Base-by-base conservation (phyloP, 352 stramenopile species). In the Pythium periplocum region DNA sequence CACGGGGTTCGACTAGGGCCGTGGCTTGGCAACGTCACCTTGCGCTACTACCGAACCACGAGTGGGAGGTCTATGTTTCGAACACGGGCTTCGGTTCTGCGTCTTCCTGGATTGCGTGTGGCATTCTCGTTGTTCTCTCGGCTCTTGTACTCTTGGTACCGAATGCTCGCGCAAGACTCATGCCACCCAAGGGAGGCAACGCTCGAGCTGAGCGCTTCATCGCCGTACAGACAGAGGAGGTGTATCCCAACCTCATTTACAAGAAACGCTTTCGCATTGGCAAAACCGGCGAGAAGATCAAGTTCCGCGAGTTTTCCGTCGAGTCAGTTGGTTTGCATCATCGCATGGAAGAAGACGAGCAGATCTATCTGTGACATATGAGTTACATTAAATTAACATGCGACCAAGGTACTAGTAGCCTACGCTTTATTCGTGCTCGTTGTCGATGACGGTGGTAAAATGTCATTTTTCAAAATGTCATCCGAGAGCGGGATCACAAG, bases 201-300 rank as follows among this genome's bases (percentile, higher is more conserved):
- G 17, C 17, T 26, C 17, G 17, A 26, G 78, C 75, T 6, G 78
- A 86, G 50, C 76, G 75, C 31, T 88, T 86, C 48, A 62, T 88
- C 38, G 66, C 70, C 47, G 75, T 88, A 30, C 78, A 86, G 35
- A 88, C 78, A 2, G 78, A 88, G 52, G 73, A 88, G 43, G 45
- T 86, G 51, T 88, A 88, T 45, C 78, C 78, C 35, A 88, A 88
- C 50, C 54, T 88, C 26, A 76, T 88, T 47, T 86, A 88, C 68
- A 88, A 86, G 67, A 88, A 88, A 59, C 78, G 78, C 50, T 83
- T 88, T 42, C 53, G 78, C 31, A 83, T 88, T 53, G 78, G 73
- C 46, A 85, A 86, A 50, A 84, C 74, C 34, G 75, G 75, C 34
- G 75, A 88, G 39, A 66, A 80, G 61, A 75, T 89, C 46, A 86